Evolutionary conservation across 176 grass and related monocot genomes (phyloP).

Genomic region (Oryza glaberrima): DNA sequence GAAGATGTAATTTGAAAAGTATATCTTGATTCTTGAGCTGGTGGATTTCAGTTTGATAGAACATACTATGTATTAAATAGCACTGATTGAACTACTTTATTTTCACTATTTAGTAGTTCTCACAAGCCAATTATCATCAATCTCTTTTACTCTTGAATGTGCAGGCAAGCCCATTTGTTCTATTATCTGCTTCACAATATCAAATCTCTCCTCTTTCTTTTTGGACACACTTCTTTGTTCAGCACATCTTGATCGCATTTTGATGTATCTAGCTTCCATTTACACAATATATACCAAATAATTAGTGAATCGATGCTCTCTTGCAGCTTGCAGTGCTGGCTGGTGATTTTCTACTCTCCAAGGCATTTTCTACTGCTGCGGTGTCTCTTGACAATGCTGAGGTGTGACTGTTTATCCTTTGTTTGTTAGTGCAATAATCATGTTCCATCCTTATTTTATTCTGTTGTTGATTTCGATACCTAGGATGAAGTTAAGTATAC

Average conservation of each 20-base stretch:
- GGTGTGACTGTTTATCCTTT: slow-evolving; percentile 36
- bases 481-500: slow-evolving; percentile 1
- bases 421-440: neutral
- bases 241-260: neutral
- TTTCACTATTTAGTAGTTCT: slow-evolving; percentile 17
- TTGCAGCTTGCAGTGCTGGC: slow-evolving; percentile 83
- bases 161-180: neutral
- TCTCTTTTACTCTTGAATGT: slow-evolving; percentile 1
- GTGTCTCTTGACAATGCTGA: slow-evolving; percentile 60
- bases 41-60: neutral
- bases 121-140: neutral
- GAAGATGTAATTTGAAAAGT: neutral
- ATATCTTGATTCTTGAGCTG: neutral
- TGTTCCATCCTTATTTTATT: neutral
- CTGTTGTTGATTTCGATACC: neutral
- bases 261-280: slow-evolving; percentile 6
- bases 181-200: neutral
- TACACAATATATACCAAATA: neutral
- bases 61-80: neutral
- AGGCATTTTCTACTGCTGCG: slow-evolving; percentile 71
- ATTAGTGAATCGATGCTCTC: slow-evolving; percentile 30
- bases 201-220: neutral
- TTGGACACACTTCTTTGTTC: neutral
- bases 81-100: neutral
- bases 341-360: slow-evolving; percentile 85